phyloP scores from a whole-genome alignment of 163 green algal genomes.

The Scenedesmus sp. region DNA sequence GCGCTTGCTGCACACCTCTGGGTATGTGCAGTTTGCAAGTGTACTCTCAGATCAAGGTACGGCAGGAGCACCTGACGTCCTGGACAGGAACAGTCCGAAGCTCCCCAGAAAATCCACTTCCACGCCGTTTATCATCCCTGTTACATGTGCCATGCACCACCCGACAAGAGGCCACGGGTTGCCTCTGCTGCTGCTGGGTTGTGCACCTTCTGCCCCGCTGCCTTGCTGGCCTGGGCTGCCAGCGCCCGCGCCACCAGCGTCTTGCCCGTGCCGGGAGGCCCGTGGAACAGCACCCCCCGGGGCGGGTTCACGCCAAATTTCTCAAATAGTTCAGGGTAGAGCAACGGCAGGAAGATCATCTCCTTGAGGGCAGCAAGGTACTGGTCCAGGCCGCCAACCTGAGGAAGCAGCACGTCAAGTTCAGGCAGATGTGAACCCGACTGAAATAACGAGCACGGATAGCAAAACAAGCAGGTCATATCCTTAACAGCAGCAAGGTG shows the following conservation, averaged over 20 bases:
- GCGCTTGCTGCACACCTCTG: too few relatives aligned
- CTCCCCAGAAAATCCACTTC: too few relatives aligned
- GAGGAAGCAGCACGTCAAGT: too few relatives aligned
- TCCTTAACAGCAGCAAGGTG: too few relatives aligned
- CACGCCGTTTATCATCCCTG: too few relatives aligned
- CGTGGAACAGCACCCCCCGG: slow-evolving; percentile 94
- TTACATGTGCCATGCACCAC: neutral
- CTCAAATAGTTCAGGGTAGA: slow-evolving; percentile 96
- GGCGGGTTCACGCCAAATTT: slow-evolving; percentile 91
- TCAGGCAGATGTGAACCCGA: too few relatives aligned
- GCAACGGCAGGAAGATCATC: slow-evolving; percentile 97
- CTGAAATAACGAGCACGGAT: too few relatives aligned
- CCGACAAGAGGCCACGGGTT: neutral
- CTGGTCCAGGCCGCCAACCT: slow-evolving; percentile 87
- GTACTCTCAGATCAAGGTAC: too few relatives aligned
- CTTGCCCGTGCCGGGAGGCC: slow-evolving; percentile 94
- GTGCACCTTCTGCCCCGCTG: slow-evolving; percentile 51
- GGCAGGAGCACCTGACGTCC: too few relatives aligned
- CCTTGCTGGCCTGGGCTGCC: slow-evolving; percentile 72
- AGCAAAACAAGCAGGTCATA: neutral
- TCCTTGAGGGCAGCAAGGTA: slow-evolving; percentile 94
- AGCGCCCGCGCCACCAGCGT: slow-evolving; percentile 93
- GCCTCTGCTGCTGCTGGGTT: too few relatives aligned
- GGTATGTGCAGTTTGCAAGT: too few relatives aligned
- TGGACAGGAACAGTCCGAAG: too few relatives aligned